Evolutionary conservation across 2,329 filamentous ascomycete genomes (phyloP).

Genomic region (Hortaea werneckii): DNA sequence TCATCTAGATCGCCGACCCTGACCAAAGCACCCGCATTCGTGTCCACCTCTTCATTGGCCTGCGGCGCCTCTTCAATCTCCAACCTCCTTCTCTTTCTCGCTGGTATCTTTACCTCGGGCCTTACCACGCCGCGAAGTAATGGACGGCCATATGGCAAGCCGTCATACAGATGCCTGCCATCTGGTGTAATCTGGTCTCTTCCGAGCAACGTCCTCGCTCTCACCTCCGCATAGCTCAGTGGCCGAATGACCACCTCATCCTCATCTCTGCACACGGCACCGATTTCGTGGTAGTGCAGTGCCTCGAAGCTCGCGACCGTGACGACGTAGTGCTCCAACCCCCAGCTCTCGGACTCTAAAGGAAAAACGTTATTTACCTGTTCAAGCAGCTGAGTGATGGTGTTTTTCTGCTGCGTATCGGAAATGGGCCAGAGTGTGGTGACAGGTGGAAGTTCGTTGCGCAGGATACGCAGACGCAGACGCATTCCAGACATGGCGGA

Average conservation of each 20-base stretch:
- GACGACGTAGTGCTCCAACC: constrained; percentile 80
- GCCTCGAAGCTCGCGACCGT: constrained; percentile 74
- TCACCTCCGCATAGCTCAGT: constrained; percentile 63
- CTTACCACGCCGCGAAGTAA: constrained; percentile 45
- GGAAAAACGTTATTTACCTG: constrained; percentile 72
- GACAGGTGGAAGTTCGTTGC: constrained; percentile 62
- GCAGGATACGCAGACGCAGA: constrained; percentile 61
- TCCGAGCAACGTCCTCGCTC: constrained; percentile 61
- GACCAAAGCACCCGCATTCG: constrained; percentile 20
- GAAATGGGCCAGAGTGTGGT: constrained; percentile 61
- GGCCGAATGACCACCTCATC: constrained; percentile 77
- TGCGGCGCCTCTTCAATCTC: constrained; percentile 24
- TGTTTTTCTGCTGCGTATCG: constrained; percentile 31
- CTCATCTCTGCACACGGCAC: constrained; percentile 63
- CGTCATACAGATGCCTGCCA: constrained; percentile 75
- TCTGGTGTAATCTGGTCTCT: constrained; percentile 70
- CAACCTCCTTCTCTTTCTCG: constrained; percentile 21
- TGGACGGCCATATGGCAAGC: constrained; percentile 70
- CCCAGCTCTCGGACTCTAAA: constrained; percentile 72
- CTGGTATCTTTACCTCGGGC: constrained; percentile 27
- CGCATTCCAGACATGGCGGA: constrained; percentile 41
- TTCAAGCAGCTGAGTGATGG: constrained; percentile 65
- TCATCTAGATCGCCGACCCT: constrained; percentile 9
- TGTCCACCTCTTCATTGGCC: constrained; percentile 32
- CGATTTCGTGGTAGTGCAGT: constrained; percentile 69